phyloP scores from a whole-genome alignment of 2,329 filamentous ascomycete species.

The Colletotrichum tabaci region DNA sequence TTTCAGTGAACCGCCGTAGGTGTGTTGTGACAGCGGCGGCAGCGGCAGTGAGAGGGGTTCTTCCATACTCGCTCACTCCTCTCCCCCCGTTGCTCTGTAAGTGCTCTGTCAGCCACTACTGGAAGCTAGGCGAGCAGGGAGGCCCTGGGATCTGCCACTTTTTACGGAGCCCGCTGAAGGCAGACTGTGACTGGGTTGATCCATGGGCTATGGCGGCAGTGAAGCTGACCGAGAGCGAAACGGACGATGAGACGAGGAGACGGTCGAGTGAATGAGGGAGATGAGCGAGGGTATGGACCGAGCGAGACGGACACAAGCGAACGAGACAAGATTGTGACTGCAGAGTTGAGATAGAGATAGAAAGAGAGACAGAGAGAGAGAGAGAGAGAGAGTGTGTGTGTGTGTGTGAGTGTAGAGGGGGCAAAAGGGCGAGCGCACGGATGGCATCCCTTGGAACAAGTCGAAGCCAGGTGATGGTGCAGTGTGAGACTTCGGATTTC shows the following conservation, averaged over 20 bases:
- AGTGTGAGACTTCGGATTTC: neutral
- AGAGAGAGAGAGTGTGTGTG: too few species aligned
- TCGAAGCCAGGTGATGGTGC: neutral
- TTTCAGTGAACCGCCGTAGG: too few species aligned
- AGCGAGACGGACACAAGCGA: neutral
- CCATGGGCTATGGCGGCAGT: neutral
- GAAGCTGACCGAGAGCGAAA: constrained; percentile 14
- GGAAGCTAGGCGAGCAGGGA: constrained; percentile 1
- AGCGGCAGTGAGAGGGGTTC: constrained; percentile 1
- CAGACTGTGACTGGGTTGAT: neutral
- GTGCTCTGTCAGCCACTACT: constrained; percentile 2
- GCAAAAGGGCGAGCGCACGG: neutral
- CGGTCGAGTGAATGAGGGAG: neutral
- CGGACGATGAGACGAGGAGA: constrained; percentile 12
- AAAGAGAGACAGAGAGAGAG: constrained; percentile 2
- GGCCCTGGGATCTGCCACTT: constrained; percentile 6
- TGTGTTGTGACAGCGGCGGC: neutral
- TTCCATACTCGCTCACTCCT: neutral
- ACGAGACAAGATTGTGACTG: neutral
- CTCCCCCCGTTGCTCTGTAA: neutral
- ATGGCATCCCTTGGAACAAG: constrained; percentile 1
- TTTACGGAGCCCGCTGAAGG: neutral
- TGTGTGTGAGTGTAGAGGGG: neutral
- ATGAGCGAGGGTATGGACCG: neutral
- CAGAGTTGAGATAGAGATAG: neutral